Conservation (phyloP, 106 monocot genomes). For the Dioscorea alata region DNA sequence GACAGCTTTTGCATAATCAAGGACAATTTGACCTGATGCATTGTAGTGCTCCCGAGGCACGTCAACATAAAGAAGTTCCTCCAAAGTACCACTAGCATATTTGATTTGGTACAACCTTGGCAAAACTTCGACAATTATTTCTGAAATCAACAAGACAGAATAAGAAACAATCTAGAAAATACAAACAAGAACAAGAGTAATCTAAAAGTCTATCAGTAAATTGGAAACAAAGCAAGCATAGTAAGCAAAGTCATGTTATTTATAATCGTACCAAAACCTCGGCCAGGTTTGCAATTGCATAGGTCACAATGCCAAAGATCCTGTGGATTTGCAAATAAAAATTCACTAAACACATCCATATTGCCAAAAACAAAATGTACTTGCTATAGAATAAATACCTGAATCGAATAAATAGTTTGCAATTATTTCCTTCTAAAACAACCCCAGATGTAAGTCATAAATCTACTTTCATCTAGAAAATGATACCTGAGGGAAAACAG, state of each 20-base stretch:
- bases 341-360: too few relatives aligned
- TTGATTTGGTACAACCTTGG: constrained; percentile 93
- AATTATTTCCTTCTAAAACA: too few relatives aligned
- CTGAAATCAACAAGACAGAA: constrained; percentile 24
- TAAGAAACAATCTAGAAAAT: background rate
- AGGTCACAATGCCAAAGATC: constrained; percentile 99
- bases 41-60: constrained; percentile 95
- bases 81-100: constrained; percentile 96
- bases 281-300: constrained; percentile 89
- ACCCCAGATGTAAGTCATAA: too few relatives aligned
- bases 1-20: constrained; percentile 95
- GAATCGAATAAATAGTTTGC: too few relatives aligned
- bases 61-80: constrained; percentile 96
- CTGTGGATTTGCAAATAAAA: constrained; percentile 25
- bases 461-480: background rate
- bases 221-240: background rate
- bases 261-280: constrained; percentile 80
- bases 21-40: constrained; percentile 82
- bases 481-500: constrained; percentile 72
- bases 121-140: constrained; percentile 92
- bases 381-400: too few relatives aligned
- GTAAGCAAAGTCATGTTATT: background rate
- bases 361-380: too few relatives aligned
- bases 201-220: background rate
- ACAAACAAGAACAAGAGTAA: background rate